Conservation (phyloP, 176 grass and related monocot species). For the Phoenix roebelenii region DNA sequence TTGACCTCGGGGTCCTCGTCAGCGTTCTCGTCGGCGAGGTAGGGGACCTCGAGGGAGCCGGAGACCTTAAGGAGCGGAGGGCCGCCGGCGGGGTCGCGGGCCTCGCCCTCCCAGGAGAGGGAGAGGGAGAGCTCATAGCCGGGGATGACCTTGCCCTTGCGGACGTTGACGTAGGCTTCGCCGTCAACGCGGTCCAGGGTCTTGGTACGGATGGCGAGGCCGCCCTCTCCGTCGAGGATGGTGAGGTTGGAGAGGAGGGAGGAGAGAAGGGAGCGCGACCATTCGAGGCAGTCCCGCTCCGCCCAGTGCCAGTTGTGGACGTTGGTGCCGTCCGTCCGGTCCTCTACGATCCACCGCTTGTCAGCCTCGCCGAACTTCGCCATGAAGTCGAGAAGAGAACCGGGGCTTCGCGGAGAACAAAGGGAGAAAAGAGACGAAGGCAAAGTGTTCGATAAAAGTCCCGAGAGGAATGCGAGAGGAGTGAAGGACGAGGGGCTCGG, state of each 20-base stretch:
- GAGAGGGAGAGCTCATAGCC: conserved; percentile 84
- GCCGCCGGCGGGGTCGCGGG: conserved; percentile 14
- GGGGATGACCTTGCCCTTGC: conserved; percentile 93
- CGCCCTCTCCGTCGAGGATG: conserved; percentile 82
- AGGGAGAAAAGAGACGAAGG: conserved; percentile 18
- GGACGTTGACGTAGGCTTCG: conserved; percentile 96
- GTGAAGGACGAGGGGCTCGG: not conserved
- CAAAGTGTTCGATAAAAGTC: not conserved
- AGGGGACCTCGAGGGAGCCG: conserved; percentile 70
- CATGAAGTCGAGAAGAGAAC: conserved; percentile 23
- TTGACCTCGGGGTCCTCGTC: conserved; percentile 79
- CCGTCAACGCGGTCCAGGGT: conserved; percentile 80
- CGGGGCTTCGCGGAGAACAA: too few relatives aligned
- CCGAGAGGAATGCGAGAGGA: not conserved
- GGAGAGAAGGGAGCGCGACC: conserved; percentile 69
- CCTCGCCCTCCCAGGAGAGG: conserved; percentile 84
- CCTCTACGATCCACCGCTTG: conserved; percentile 95
- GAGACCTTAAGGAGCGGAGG: conserved; percentile 34
- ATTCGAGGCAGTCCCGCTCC: conserved; percentile 91
- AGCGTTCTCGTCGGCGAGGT: conserved; percentile 95
- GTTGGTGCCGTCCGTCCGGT: conserved; percentile 82
- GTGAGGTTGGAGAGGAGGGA: conserved; percentile 46
- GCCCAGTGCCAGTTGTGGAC: conserved; percentile 99
- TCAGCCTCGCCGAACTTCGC: conserved; percentile 90
- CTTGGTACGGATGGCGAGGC: conserved; percentile 49